Evolutionary conservation across 495 filamentous ascomycete species (phyloP), one percentile per base, ranked within the genome.

Genomic region (Talaromyces nanjingensis): DNA sequence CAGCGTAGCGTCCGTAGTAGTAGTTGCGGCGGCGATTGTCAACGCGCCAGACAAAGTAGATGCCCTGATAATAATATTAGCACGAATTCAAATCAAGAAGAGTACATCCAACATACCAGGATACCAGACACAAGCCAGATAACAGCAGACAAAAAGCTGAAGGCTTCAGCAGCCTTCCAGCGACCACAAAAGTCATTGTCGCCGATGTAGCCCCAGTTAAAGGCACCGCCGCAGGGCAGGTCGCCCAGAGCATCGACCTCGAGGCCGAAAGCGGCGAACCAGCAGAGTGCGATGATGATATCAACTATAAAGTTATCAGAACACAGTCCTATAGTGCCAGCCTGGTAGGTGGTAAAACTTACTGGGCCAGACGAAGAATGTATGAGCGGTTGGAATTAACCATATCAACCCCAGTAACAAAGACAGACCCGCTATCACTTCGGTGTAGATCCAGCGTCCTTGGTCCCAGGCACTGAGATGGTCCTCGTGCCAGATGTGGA

Each of bases 91-190:
- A 29, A 33, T 2, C 29, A n/a, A 14, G 3, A 11, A 24, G 11
- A 54, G 2, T 6, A 16, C 39, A n/a, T 24, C 11, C 3, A 39
- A 77, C 77, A 33, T 66, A 80, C 77, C 60, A 89, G 62, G 31
- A 88, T 68, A 22, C 77, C 80, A 57, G 83, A 87, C 12, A 78
- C 82, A 31, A 89, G 82, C 87, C 87, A 90, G 69, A 83, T 76
- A 65, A 86, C 80, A 37, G 86, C 87, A n/a, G 84, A 84, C 60
- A 90, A 66, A 71, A 89, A 90, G 64, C 77, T 75, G 72, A 90
- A 89, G 1, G 87, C 88, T 66, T 88, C 79, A 39, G 81, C 79
- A 14, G 87, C 83, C 73, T 87, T 90, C 86, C 84, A 89, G 62
- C 83, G 77, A 39, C 78, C 71, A 68, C 87, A 91, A 8, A 73